phyloP scores from a whole-genome alignment of 176 grass and related monocot genomes.

The Puccinellia tenuiflora region DNA sequence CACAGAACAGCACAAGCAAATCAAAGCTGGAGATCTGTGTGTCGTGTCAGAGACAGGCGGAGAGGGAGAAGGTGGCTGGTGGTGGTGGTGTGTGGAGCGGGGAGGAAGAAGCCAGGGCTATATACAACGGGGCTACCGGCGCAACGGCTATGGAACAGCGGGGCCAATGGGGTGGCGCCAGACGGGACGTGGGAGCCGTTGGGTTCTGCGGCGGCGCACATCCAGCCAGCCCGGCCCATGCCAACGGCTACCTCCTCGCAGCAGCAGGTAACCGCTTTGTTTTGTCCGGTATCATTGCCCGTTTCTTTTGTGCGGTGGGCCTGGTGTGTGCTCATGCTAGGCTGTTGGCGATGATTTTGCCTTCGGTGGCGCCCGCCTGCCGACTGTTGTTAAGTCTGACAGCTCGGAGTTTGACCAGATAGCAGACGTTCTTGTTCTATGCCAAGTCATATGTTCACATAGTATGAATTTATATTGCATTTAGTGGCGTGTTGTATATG shows the following conservation, averaged over 20 bases:
- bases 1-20: background rate
- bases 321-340: slow-evolving; percentile 20
- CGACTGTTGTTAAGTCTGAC: slow-evolving; percentile 4
- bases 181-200: slow-evolving; percentile 27
- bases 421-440: background rate
- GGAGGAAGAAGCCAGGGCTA: background rate
- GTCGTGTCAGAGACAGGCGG: background rate
- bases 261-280: background rate
- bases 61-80: background rate
- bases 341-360: background rate
- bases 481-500: background rate
- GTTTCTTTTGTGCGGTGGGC: background rate
- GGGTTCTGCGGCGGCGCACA: slow-evolving; percentile 13
- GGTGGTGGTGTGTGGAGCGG: background rate
- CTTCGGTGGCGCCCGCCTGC: background rate
- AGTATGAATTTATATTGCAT: background rate
- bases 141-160: slow-evolving; percentile 25
- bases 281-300: background rate
- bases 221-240: background rate
- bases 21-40: background rate
- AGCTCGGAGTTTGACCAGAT: slow-evolving; percentile 27
- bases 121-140: background rate
- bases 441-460: background rate
- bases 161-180: slow-evolving; percentile 33
- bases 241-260: slow-evolving; percentile 39